These are phyloP conservation scores for Crucibulum laeve DNA, from an alignment of 768 basidiomycete genomes.

Conservation along the genomic window DNA sequence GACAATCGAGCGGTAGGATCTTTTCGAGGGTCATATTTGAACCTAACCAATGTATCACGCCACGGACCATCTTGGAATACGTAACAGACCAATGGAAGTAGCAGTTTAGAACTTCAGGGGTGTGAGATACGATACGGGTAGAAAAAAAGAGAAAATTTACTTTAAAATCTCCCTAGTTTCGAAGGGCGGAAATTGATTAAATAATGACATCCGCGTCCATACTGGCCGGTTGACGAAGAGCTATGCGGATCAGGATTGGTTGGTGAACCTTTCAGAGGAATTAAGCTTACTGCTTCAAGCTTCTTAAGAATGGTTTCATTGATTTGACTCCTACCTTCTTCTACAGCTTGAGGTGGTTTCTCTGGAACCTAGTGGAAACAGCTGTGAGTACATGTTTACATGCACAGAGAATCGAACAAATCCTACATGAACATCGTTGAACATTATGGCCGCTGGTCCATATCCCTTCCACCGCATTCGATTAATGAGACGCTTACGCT, in stretches of 20 bases:
- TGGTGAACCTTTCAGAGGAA: slow-evolving; percentile 1
- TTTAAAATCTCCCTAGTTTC: slow-evolving; percentile 74
- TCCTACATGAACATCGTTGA: slow-evolving; percentile 52
- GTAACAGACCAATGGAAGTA: slow-evolving; percentile 80
- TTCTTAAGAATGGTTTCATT: slow-evolving; percentile 51
- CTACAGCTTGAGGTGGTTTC: slow-evolving; percentile 56
- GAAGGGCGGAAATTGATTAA: slow-evolving; percentile 70
- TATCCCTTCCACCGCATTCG: slow-evolving; percentile 83
- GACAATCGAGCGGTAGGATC: slow-evolving; percentile 74
- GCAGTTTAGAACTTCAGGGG: slow-evolving; percentile 65
- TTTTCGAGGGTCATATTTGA: slow-evolving; percentile 86
- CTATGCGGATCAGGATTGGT: slow-evolving; percentile 27
- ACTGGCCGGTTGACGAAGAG: slow-evolving; percentile 72
- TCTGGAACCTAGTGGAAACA: slow-evolving; percentile 53
- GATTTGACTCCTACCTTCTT: slow-evolving; percentile 51
- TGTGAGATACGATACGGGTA: not conserved
- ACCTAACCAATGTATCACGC: slow-evolving; percentile 82
- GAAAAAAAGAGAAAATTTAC: slow-evolving; percentile 37
- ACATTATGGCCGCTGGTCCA: slow-evolving; percentile 69
- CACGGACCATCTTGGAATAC: slow-evolving; percentile 93
- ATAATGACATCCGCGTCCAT: slow-evolving; percentile 85
- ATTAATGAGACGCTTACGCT: slow-evolving; percentile 81
- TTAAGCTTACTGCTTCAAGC: slow-evolving; percentile 44
- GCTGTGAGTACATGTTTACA: not conserved
- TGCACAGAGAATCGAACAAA: not conserved